phyloP scores from a whole-genome alignment of 2,329 filamentous ascomycete genomes.

The Alternaria viburni region DNA sequence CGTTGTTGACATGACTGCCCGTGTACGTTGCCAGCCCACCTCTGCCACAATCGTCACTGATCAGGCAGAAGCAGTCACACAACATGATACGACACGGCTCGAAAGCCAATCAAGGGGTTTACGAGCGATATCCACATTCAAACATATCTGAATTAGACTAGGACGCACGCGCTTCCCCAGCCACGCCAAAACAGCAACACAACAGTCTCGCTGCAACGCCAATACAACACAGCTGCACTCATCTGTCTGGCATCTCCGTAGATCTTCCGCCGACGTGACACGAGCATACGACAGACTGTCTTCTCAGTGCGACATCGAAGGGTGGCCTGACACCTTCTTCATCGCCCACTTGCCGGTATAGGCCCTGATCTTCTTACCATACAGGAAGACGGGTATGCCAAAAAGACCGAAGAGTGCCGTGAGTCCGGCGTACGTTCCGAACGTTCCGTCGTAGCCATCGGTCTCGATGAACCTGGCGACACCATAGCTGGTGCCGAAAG shows the following conservation, averaged over 20 bases:
- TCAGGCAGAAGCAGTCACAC: not conserved
- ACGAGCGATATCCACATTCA: not conserved
- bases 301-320: constrained; percentile 19
- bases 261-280: not conserved
- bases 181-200: not conserved
- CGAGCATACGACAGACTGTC: not conserved
- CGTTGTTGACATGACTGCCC: not conserved
- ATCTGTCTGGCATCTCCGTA: not conserved
- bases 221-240: not conserved
- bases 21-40: not conserved
- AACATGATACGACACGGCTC: not conserved
- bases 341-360: constrained; percentile 40
- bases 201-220: not conserved
- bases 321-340: constrained; percentile 12
- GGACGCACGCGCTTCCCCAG: not conserved
- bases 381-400: constrained; percentile 39
- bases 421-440: constrained; percentile 38
- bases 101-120: not conserved
- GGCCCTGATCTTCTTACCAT: constrained; percentile 40
- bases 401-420: constrained; percentile 38
- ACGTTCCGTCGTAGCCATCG: constrained; percentile 42
- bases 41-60: not conserved
- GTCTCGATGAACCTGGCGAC: constrained; percentile 42
- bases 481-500: constrained; percentile 53
- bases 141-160: not conserved